Evolutionary conservation across 2,329 filamentous ascomycete genomes (phyloP).

Genomic region (Calonectria ilicicola): DNA sequence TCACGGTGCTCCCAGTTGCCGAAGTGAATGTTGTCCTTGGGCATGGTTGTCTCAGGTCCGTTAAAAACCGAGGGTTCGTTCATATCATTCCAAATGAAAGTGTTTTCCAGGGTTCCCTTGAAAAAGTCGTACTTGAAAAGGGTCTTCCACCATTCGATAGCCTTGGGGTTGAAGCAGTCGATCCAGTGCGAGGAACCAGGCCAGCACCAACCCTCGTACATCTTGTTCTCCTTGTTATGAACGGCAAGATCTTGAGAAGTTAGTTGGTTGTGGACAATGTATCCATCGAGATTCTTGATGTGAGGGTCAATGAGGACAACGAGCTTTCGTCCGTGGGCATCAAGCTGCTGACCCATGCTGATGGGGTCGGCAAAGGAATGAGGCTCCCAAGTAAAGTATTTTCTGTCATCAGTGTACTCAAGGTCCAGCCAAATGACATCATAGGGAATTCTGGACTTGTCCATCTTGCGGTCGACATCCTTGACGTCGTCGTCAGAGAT

Average conservation of each 20-base stretch:
- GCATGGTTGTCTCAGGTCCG: conserved; percentile 97
- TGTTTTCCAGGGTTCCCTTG: conserved; percentile 86
- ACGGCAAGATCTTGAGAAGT: conserved; percentile 87
- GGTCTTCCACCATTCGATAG: conserved; percentile 89
- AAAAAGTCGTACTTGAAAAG: conserved; percentile 91
- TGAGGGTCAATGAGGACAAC: conserved; percentile 97
- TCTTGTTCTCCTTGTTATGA: conserved; percentile 88
- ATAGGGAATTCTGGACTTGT: conserved; percentile 95
- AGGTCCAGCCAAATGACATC: conserved; percentile 99
- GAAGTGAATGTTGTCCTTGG: conserved; percentile 95
- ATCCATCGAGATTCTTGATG: conserved; percentile 91
- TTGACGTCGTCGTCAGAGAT: conserved; percentile 96
- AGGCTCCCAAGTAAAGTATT: conserved; percentile 98
- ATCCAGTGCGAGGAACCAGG: conserved; percentile 97
- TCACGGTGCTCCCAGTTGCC: conserved; percentile 97
- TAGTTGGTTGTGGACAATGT: conserved; percentile 81
- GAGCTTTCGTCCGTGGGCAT: conserved; percentile 86
- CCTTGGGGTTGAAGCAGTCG: conserved; percentile 94
- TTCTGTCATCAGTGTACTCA: conserved; percentile 96
- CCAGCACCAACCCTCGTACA: conserved; percentile 99
- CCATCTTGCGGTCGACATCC: conserved; percentile 95
- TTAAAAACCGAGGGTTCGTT: conserved; percentile 99
- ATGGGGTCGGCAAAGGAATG: conserved; percentile 89
- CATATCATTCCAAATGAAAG: conserved; percentile 99
- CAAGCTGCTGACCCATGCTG: conserved; percentile 89